A percentile compares a stretch with the other conserved stretches of the same genome.
Evolutionary conservation across 306 rosid species (phyloP).

Genomic region (Vicia faba): DNA sequence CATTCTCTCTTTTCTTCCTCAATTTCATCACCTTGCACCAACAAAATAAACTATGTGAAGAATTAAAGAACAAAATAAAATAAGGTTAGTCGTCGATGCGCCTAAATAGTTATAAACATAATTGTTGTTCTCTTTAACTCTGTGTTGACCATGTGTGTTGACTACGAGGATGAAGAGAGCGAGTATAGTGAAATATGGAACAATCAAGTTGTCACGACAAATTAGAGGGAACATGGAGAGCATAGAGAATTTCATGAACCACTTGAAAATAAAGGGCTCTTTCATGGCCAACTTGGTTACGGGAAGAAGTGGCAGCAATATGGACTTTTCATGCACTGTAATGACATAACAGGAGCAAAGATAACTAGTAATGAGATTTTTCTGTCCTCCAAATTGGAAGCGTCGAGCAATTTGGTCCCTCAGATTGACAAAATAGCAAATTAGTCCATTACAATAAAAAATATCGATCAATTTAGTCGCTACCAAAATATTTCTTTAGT

Average conservation of each 20-base stretch:
- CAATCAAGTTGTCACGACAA: conserved; percentile 61
- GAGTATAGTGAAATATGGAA: conserved; percentile 63
- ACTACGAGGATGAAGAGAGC: conserved; percentile 57
- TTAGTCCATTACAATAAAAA: not conserved
- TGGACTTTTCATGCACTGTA: conserved; percentile 95
- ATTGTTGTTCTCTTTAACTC: conserved; percentile 35
- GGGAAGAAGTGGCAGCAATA: conserved; percentile 87
- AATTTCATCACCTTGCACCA: no score
- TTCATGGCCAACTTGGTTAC: conserved; percentile 78
- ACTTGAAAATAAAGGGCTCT: conserved; percentile 64
- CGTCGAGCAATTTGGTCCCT: no score
- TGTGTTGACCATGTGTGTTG: conserved; percentile 41
- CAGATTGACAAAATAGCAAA: not conserved
- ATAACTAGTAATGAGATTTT: conserved; percentile 4
- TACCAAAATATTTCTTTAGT: not conserved
- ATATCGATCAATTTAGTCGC: not conserved
- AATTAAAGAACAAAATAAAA: conserved; percentile 45
- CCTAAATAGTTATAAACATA: conserved; percentile 28
- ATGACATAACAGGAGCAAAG: conserved; percentile 17
- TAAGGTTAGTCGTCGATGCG: conserved; percentile 33
- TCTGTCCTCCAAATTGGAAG: not conserved
- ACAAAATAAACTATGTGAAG: conserved; percentile 84
- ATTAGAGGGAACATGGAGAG: conserved; percentile 90
- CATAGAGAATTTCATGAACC: conserved; percentile 64
- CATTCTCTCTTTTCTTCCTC: no score